Base-by-base conservation (phyloP, 768 basidiomycete genomes). In the Peribolospora baueri region DNA sequence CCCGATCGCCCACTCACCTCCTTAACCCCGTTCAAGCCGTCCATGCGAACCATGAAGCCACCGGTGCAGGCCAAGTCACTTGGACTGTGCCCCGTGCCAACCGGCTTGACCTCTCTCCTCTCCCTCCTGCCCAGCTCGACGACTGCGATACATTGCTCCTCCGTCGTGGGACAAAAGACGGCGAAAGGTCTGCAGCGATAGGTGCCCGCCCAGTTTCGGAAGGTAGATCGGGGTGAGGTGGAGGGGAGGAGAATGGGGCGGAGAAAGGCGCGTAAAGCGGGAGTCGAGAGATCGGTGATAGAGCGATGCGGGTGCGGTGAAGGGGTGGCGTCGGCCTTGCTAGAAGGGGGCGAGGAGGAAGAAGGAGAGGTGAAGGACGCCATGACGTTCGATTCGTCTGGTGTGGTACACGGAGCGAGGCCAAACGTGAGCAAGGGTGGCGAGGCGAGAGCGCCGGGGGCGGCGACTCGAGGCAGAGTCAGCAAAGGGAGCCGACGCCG, bases 11-110 rank as follows among this genome's bases (percentile, higher is more conserved):
- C 4, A 64, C 81, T 67, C 68, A 90, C 91, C 73, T 84, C 78
- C 48, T 90, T 66, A 42, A 91, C 66, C 46, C 74, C 71, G 66
- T 81, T 74, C 54, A 95, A 68, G 62, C 74, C 76, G 47, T 77
- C 77, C 57, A 83, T 83, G 53, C 81, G 74, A 55, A 97, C 68
- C 78, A 95, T 82, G 69, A 76, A 88, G 8, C 79, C 84, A 52
- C 46, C 56, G 1, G 88, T 93, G 68, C 87, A 95, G 0, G 85
- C 83, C 51, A 97, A 73, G 69, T 98, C 91, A 64, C 80, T 83
- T 36, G 91, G 91, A 56, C 82, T 84, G 69, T 95, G 90, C 2
- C 90, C 91, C 11, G 85, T 78, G 9, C 87, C 93, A 9, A 79
- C 81, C 0, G 84, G 82, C 54, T 87, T 77, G 42, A 97, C 72